These are phyloP conservation scores for Synchytrium microbalum DNA, from an alignment of 371 early-diverging fungal genomes.

Conservation along the genomic window DNA sequence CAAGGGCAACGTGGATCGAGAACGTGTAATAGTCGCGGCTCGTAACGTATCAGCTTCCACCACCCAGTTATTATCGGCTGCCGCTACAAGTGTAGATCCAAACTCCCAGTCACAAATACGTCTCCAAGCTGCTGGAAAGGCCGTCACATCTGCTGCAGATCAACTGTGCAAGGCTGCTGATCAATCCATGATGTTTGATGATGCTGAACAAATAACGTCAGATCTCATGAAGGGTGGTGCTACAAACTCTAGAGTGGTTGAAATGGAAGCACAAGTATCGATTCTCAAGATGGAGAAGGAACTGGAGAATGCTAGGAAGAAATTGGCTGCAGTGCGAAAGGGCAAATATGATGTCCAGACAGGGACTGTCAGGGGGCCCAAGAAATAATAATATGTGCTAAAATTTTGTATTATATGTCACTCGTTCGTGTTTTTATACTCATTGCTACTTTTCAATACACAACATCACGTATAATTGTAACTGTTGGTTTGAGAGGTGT, in stretches of 20 bases:
- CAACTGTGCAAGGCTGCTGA: conserved; percentile 36
- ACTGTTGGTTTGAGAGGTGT: too few relatives aligned
- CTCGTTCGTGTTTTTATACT: too few relatives aligned
- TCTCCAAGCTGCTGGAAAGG: conserved; percentile 41
- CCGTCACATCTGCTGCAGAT: conserved; percentile 39
- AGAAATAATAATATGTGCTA: too few relatives aligned
- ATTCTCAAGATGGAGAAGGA: conserved; percentile 51
- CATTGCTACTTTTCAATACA: too few relatives aligned
- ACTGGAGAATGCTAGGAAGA: conserved; percentile 40
- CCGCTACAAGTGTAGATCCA: conserved; percentile 28
- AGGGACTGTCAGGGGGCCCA: too few relatives aligned
- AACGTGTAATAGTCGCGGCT: conserved; percentile 37
- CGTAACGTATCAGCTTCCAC: conserved; percentile 36
- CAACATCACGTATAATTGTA: too few relatives aligned
- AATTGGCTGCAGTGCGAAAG: conserved; percentile 40
- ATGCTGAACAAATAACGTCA: conserved; percentile 20
- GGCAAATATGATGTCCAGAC: conserved; percentile 38
- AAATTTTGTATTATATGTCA: too few relatives aligned
- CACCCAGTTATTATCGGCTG: conserved; percentile 39
- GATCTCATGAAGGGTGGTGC: neutral
- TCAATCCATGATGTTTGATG: conserved; percentile 22
- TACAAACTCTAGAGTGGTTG: conserved; percentile 20
- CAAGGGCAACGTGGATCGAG: conserved; percentile 32
- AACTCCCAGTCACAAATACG: conserved; percentile 35
- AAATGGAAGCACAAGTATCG: conserved; percentile 47